Percentiles rank a stretch among this genome's conserved stretches.
phyloP scores from a whole-genome alignment of 2,329 filamentous ascomycete genomes.

The Fusarium pilosicola region DNA sequence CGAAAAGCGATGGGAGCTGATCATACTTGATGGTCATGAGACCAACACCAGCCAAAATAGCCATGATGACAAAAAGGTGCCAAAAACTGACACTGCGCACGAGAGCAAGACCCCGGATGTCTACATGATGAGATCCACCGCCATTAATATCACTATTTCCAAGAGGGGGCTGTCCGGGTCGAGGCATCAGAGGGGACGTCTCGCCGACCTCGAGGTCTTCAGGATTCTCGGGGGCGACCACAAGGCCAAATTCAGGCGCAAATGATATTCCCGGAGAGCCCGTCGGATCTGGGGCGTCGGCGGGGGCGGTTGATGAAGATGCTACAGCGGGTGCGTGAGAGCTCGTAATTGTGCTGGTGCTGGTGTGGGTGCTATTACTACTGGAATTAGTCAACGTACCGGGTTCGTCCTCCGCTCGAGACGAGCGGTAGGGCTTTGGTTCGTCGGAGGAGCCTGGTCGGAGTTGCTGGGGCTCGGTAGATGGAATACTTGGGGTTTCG shows the following conservation, averaged over 20 bases:
- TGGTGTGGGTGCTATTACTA: slow-evolving; percentile 47
- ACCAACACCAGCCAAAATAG: slow-evolving; percentile 89
- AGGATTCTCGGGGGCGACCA: slow-evolving; percentile 38
- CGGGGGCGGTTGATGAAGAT: slow-evolving; percentile 26
- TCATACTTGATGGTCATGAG: slow-evolving; percentile 98
- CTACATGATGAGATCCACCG: slow-evolving; percentile 81
- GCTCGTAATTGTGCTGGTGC: slow-evolving; percentile 43
- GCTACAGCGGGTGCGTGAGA: slow-evolving; percentile 32
- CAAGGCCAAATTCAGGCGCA: slow-evolving; percentile 44
- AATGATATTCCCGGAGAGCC: slow-evolving; percentile 40
- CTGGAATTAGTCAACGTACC: slow-evolving; percentile 66
- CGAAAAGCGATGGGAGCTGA: background rate
- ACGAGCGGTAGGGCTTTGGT: slow-evolving; percentile 51
- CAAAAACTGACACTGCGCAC: slow-evolving; percentile 83
- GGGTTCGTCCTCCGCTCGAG: slow-evolving; percentile 63
- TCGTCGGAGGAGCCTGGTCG: slow-evolving; percentile 56
- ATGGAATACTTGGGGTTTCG: slow-evolving; percentile 16
- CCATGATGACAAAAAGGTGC: slow-evolving; percentile 89
- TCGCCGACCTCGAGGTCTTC: slow-evolving; percentile 69
- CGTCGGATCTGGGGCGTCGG: slow-evolving; percentile 31
- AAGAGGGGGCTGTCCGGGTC: slow-evolving; percentile 61
- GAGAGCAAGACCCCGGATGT: slow-evolving; percentile 86
- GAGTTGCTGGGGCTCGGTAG: slow-evolving; percentile 49
- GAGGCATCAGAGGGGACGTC: slow-evolving; percentile 82
- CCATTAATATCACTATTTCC: slow-evolving; percentile 73